Evolutionary conservation across 345 rosid species (phyloP).

Genomic region (Aquilaria yunnanensis): DNA sequence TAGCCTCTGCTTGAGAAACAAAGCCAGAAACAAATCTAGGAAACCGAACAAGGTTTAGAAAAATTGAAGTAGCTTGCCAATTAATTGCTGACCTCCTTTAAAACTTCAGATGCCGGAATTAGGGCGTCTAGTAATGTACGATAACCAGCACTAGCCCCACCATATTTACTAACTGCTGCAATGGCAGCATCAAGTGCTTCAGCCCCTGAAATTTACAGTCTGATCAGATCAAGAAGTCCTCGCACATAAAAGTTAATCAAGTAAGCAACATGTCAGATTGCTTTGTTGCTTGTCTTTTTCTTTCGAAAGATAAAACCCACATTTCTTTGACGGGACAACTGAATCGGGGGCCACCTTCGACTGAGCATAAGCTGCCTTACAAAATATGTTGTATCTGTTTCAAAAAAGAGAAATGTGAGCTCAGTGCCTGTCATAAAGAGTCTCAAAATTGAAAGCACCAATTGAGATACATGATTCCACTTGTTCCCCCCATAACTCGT

Average conservation of each 20-base stretch:
- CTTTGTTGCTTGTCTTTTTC: slow-evolving; percentile 35
- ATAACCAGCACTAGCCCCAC: slow-evolving; percentile 89
- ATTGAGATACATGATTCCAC: slow-evolving; percentile 69
- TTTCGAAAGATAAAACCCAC: too few relatives aligned
- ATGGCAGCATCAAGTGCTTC: slow-evolving; percentile 82
- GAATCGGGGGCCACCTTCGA: slow-evolving; percentile 50
- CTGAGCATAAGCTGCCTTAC: slow-evolving; percentile 81
- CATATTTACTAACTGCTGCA: slow-evolving; percentile 82
- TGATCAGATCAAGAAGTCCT: slow-evolving; percentile 1
- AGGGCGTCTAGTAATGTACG: slow-evolving; percentile 93
- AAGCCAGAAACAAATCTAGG: neutral
- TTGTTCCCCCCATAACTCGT: slow-evolving; percentile 96
- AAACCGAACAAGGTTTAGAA: neutral
- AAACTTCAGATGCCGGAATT: slow-evolving; percentile 79
- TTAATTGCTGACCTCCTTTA: slow-evolving; percentile 51
- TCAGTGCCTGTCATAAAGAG: neutral
- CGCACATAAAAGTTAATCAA: too few relatives aligned
- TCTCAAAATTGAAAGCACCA: too few relatives aligned
- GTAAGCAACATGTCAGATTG: slow-evolving; percentile 51
- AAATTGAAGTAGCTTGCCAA: neutral
- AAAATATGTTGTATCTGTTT: slow-evolving; percentile 69
- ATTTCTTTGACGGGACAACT: too few relatives aligned
- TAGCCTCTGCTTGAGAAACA: slow-evolving; percentile 46
- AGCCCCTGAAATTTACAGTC: slow-evolving; percentile 51
- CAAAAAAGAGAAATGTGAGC: slow-evolving; percentile 9